A percentile compares a stretch with the other conserved stretches of the same genome.
These are phyloP conservation scores for Euphorbia pulcherrima DNA, from an alignment of 345 rosid genomes.

Conservation along the genomic window DNA sequence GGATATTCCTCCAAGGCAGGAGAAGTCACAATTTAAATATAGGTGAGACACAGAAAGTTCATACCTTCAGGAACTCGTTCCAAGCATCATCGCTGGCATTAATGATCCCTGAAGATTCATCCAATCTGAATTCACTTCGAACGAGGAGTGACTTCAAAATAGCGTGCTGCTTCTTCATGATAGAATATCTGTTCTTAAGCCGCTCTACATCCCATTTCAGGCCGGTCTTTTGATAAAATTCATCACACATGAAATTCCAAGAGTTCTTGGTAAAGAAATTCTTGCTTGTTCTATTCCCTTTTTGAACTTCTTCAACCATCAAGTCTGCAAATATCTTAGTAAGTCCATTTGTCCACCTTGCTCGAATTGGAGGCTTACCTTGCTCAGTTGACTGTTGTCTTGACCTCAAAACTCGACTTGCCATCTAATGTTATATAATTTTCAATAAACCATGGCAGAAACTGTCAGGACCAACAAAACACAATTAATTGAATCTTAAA, in stretches of 20 bases:
- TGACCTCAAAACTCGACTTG: slow-evolving; percentile 27
- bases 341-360: slow-evolving; percentile 39
- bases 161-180: slow-evolving; percentile 40
- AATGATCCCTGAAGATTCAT: slow-evolving; percentile 38
- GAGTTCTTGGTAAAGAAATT: slow-evolving; percentile 38
- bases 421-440: slow-evolving; percentile 14
- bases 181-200: slow-evolving; percentile 36
- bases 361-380: slow-evolving; percentile 34
- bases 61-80: slow-evolving; percentile 41
- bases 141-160: slow-evolving; percentile 38
- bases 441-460: neutral
- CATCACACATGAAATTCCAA: slow-evolving; percentile 40
- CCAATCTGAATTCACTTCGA: slow-evolving; percentile 36
- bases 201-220: slow-evolving; percentile 45
- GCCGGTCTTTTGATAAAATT: slow-evolving; percentile 36
- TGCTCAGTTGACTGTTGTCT: slow-evolving; percentile 27
- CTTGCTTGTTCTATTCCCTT: slow-evolving; percentile 41
- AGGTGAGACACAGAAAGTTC: neutral
- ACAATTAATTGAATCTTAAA: neutral
- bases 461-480: neutral
- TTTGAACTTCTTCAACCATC: slow-evolving; percentile 41
- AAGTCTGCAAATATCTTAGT: slow-evolving; percentile 44
- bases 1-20: slow-evolving; percentile 8
- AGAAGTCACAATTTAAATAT: neutral
- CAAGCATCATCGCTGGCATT: slow-evolving; percentile 44